phyloP scores from a whole-genome alignment of 768 basidiomycete genomes.

The Kwoniella shandongensis region DNA sequence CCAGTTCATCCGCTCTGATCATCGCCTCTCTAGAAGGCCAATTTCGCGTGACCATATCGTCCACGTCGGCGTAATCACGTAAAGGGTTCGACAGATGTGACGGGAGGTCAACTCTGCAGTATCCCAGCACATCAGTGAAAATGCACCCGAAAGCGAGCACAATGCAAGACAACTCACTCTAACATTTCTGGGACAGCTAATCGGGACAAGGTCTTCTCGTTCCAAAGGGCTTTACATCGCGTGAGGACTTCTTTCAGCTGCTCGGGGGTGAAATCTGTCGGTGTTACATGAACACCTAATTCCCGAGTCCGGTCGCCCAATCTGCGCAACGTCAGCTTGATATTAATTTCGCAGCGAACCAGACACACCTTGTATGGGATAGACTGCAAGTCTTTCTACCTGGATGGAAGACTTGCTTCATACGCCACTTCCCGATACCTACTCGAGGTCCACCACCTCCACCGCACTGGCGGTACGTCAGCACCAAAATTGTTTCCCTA shows the following conservation, averaged over 20 bases:
- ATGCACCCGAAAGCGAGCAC: neutral
- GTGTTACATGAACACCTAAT: slow-evolving; percentile 48
- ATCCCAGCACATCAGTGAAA: neutral
- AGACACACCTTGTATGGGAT: slow-evolving; percentile 43
- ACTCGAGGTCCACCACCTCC: slow-evolving; percentile 52
- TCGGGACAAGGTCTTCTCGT: slow-evolving; percentile 47
- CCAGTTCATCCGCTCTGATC: slow-evolving; percentile 38
- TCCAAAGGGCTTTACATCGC: slow-evolving; percentile 45
- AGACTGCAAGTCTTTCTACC: slow-evolving; percentile 52
- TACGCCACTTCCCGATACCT: slow-evolving; percentile 54
- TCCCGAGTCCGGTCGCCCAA: slow-evolving; percentile 44
- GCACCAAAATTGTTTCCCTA: neutral
- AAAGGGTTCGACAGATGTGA: slow-evolving; percentile 34
- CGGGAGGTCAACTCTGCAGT: slow-evolving; percentile 41
- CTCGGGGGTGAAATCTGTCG: slow-evolving; percentile 39
- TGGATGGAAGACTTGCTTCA: slow-evolving; percentile 52
- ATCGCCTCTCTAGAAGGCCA: slow-evolving; percentile 47
- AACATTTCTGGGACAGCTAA: slow-evolving; percentile 51
- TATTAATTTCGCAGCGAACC: neutral
- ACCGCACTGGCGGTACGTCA: slow-evolving; percentile 33
- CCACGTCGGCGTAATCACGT: slow-evolving; percentile 39
- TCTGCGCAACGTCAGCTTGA: slow-evolving; percentile 21
- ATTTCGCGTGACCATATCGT: slow-evolving; percentile 36
- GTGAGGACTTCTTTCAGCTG: slow-evolving; percentile 46
- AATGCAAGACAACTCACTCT: slow-evolving; percentile 33